Conservation (phyloP, 495 filamentous ascomycete genomes). For the Haplographium delicatum region DNA sequence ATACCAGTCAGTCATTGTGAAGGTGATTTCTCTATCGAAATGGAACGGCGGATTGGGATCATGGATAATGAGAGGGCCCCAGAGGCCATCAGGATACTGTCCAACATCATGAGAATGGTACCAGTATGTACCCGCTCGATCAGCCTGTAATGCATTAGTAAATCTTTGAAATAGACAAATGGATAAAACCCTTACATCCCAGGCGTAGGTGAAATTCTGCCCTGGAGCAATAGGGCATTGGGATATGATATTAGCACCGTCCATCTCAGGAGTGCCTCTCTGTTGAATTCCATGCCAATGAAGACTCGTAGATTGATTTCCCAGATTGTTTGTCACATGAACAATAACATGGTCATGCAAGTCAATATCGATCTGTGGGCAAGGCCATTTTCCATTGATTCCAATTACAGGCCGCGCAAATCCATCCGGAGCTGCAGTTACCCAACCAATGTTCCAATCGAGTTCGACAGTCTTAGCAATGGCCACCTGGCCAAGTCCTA, state of each 20-base stretch:
- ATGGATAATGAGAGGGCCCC: constrained; percentile 66
- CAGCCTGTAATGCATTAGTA: too few relatives aligned
- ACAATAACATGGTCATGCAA: constrained; percentile 57
- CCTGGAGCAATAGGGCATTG: constrained; percentile 59
- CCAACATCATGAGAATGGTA: constrained; percentile 12
- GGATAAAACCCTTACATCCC: too few relatives aligned
- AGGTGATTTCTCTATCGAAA: constrained; percentile 60
- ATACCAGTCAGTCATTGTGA: constrained; percentile 61
- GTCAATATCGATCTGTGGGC: constrained; percentile 57
- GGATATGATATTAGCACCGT: constrained; percentile 61
- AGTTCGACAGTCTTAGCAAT: too few relatives aligned
- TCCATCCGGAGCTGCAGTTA: constrained; percentile 65
- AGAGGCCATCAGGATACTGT: constrained; percentile 32
- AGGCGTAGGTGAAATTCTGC: constrained; percentile 33
- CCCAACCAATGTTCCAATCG: constrained; percentile 70
- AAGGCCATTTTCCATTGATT: constrained; percentile 73
- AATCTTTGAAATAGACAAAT: too few relatives aligned
- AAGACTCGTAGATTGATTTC: constrained; percentile 64
- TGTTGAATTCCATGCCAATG: constrained; percentile 83
- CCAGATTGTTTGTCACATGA: constrained; percentile 67
- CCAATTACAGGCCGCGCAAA: constrained; percentile 65
- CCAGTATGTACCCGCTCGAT: constrained; percentile 13
- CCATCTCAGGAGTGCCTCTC: constrained; percentile 64
- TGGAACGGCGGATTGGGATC: constrained; percentile 50
- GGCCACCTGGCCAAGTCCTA: too few relatives aligned